phyloP scores from a whole-genome alignment of 208 protist genomes.

The Leishmania gerbilli region DNA sequence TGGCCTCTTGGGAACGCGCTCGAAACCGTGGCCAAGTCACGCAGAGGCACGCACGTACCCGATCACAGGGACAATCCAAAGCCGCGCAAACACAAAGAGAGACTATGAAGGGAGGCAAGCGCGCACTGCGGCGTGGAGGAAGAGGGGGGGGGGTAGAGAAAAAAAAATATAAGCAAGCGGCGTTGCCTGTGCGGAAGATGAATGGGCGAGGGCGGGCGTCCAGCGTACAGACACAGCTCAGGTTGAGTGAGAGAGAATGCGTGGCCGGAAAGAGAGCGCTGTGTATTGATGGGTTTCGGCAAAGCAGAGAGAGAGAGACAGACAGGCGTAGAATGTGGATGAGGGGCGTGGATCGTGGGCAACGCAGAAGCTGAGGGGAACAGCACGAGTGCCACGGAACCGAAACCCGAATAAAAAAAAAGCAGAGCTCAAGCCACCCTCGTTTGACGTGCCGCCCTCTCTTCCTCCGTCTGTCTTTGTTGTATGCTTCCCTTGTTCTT shows the following conservation, averaged over 20 bases:
- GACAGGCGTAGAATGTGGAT: background rate
- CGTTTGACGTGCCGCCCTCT: background rate
- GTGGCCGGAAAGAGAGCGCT: background rate
- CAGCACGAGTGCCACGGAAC: background rate
- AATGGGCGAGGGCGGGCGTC: background rate
- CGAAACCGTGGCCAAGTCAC: background rate
- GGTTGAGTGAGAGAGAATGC: background rate
- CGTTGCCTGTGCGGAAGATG: background rate
- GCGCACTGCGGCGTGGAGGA: background rate
- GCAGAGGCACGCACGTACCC: background rate
- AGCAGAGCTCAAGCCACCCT: background rate
- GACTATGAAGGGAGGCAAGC: background rate
- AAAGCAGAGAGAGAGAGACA: background rate
- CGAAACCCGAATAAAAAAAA: background rate
- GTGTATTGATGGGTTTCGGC: background rate
- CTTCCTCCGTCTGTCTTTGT: background rate
- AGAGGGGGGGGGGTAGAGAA: background rate
- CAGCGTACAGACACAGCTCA: background rate
- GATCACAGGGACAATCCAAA: background rate
- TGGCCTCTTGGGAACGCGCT: background rate
- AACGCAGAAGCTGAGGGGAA: background rate
- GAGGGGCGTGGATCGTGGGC: background rate
- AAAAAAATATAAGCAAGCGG: background rate
- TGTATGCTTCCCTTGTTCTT: background rate
- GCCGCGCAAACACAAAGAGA: background rate